These are phyloP conservation scores for Trichoderma virens DNA, from an alignment of 495 filamentous ascomycete species.

Conservation along the genomic window DNA sequence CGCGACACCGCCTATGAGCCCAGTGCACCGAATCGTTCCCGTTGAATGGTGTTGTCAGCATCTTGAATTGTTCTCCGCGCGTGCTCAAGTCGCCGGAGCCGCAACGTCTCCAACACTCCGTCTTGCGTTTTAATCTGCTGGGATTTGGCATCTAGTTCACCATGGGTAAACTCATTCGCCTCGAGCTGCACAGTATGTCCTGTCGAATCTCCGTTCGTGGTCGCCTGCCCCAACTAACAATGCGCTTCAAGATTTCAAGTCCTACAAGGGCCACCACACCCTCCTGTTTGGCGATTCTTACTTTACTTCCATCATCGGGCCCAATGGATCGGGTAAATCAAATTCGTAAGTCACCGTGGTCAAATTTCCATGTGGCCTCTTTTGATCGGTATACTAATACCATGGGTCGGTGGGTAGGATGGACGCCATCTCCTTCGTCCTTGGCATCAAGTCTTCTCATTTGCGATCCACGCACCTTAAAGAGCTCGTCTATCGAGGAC, in stretches of 20 bases:
- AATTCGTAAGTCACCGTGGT: conserved; percentile 65
- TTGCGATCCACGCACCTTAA: conserved; percentile 90
- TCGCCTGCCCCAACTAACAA: not conserved
- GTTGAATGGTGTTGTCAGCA: not conserved
- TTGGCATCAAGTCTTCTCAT: conserved; percentile 97
- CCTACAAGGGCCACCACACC: conserved; percentile 90
- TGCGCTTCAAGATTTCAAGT: conserved; percentile 78
- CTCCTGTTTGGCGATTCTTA: conserved; percentile 97
- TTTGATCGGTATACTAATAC: not conserved
- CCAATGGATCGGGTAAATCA: conserved; percentile 99
- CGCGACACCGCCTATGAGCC: not conserved
- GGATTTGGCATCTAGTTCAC: conserved; percentile 17
- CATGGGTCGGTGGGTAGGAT: conserved; percentile 49
- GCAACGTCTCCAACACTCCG: not conserved
- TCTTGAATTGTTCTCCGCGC: not conserved
- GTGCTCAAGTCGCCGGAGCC: not conserved
- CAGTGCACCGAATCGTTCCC: not conserved
- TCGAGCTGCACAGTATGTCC: conserved; percentile 88
- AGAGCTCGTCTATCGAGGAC: conserved; percentile 92
- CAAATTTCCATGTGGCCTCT: conserved; percentile 14
- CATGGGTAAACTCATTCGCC: conserved; percentile 81
- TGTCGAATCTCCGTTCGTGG: not conserved
- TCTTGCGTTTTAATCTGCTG: not conserved
- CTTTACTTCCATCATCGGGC: conserved; percentile 98
- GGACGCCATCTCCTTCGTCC: conserved; percentile 98